A percentile compares a stretch with the other conserved stretches of the same genome.
These are phyloP conservation scores for Tulasnella calospora DNA, from an alignment of 768 basidiomycete genomes.

Conservation along the genomic window DNA sequence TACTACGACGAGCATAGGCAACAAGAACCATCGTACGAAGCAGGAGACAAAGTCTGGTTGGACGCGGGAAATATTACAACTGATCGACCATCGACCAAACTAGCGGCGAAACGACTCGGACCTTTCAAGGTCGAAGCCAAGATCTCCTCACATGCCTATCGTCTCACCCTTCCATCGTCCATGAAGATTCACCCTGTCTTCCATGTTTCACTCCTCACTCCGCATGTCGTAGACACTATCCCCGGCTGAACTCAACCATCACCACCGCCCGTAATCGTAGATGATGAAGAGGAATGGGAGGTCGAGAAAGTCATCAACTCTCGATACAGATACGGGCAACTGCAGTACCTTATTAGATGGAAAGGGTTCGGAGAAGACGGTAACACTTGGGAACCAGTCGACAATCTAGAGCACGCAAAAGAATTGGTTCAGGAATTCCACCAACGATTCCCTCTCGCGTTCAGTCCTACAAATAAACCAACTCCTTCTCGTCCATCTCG, in stretches of 20 bases:
- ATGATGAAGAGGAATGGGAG: background rate
- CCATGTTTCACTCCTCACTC: conserved; percentile 14
- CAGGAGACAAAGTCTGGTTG: conserved; percentile 21
- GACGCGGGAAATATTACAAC: background rate
- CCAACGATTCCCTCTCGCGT: background rate
- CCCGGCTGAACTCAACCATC: background rate
- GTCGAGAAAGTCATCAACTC: background rate
- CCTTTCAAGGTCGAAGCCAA: conserved; percentile 4
- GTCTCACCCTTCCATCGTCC: background rate
- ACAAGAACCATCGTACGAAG: background rate
- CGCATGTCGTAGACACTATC: background rate
- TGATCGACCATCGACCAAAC: conserved; percentile 8
- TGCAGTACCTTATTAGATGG: background rate
- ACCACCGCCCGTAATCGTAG: background rate
- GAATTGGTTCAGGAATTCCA: background rate
- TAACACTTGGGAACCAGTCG: background rate
- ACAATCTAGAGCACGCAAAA: background rate
- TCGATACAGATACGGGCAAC: background rate
- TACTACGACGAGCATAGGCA: background rate
- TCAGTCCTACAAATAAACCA: background rate
- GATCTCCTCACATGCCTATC: background rate
- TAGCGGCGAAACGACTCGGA: conserved; percentile 7
- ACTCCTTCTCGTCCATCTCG: background rate
- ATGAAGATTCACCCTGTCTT: conserved; percentile 21
- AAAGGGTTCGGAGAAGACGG: background rate